These are phyloP conservation scores for Dissophora globulifera DNA, from an alignment of 192 early-diverging fungal genomes.

Conservation along the genomic window DNA sequence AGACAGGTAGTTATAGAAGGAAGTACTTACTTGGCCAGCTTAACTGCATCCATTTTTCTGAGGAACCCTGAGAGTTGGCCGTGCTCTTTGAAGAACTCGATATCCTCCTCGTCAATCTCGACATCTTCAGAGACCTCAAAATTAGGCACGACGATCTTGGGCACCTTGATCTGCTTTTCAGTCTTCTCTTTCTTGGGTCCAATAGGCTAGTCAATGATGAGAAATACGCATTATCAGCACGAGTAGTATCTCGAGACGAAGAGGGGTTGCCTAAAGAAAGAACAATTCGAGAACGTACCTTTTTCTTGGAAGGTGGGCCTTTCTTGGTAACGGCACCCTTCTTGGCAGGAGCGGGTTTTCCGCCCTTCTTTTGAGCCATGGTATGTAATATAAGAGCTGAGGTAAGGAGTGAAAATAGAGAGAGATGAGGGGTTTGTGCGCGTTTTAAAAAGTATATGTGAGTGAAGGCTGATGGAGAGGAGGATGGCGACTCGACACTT, in stretches of 20 bases:
- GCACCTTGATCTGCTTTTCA: conserved; percentile 51
- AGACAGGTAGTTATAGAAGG: too few relatives aligned
- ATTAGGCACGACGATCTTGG: conserved; percentile 54
- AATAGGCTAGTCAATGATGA: background rate
- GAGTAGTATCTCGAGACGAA: too few relatives aligned
- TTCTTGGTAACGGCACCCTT: conserved; percentile 1
- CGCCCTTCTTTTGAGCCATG: conserved; percentile 29
- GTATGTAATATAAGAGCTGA: background rate
- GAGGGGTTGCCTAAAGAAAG: too few relatives aligned
- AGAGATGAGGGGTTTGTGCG: too few relatives aligned
- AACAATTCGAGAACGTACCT: conserved; percentile 7
- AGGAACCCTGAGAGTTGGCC: conserved; percentile 71
- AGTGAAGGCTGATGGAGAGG: too few relatives aligned
- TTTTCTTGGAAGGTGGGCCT: conserved; percentile 18
- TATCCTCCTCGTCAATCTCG: conserved; percentile 75
- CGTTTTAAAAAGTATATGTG: too few relatives aligned
- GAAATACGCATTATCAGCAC: background rate
- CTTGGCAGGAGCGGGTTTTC: conserved; percentile 14
- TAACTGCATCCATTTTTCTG: conserved; percentile 68
- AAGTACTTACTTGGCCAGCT: conserved; percentile 64
- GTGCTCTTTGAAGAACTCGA: conserved; percentile 78
- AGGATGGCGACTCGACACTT: too few relatives aligned
- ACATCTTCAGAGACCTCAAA: conserved; percentile 68
- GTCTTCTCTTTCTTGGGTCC: conserved; percentile 35
- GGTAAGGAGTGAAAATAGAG: background rate